Evolutionary conservation across 2,329 filamentous ascomycete species (phyloP).

Genomic region (Penicillium sp.): DNA sequence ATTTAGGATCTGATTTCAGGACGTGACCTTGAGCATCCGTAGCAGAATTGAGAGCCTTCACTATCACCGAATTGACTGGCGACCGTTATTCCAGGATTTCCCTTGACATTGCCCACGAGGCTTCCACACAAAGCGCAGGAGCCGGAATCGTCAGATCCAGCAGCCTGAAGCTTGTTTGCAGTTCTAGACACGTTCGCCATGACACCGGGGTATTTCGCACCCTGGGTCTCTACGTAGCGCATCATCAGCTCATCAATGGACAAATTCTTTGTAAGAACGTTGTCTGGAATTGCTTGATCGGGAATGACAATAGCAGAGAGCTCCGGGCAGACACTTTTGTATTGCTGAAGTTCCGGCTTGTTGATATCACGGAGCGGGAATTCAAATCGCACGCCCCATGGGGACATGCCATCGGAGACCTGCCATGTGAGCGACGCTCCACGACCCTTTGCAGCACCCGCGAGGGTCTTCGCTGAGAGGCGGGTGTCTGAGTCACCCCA

Average conservation of each 20-base stretch:
- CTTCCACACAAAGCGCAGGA: constrained; percentile 68
- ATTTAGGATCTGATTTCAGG: constrained; percentile 26
- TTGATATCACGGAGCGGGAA: constrained; percentile 84
- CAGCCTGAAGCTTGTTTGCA: constrained; percentile 69
- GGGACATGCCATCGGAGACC: constrained; percentile 69
- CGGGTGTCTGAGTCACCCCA: constrained; percentile 85
- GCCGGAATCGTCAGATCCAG: constrained; percentile 27
- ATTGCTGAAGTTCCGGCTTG: constrained; percentile 72
- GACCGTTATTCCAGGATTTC: constrained; percentile 56
- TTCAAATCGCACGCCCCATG: constrained; percentile 61
- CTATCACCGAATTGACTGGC: constrained; percentile 48
- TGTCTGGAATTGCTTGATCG: constrained; percentile 37
- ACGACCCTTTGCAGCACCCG: constrained; percentile 86
- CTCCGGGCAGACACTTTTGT: constrained; percentile 55
- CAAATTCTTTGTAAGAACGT: constrained; percentile 53
- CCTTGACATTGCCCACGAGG: constrained; percentile 61
- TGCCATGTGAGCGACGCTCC: constrained; percentile 81
- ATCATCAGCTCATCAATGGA: constrained; percentile 90
- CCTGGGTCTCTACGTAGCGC: constrained; percentile 83
- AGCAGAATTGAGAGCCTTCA: constrained; percentile 45
- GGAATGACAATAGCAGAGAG: constrained; percentile 51
- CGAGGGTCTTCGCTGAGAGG: constrained; percentile 79
- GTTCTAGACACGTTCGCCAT: constrained; percentile 95
- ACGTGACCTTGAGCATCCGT: constrained; percentile 45
- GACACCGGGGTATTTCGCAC: constrained; percentile 81